Base-by-base conservation (phyloP, 164 flowering plant genomes). In the Houttuynia cordata region DNA sequence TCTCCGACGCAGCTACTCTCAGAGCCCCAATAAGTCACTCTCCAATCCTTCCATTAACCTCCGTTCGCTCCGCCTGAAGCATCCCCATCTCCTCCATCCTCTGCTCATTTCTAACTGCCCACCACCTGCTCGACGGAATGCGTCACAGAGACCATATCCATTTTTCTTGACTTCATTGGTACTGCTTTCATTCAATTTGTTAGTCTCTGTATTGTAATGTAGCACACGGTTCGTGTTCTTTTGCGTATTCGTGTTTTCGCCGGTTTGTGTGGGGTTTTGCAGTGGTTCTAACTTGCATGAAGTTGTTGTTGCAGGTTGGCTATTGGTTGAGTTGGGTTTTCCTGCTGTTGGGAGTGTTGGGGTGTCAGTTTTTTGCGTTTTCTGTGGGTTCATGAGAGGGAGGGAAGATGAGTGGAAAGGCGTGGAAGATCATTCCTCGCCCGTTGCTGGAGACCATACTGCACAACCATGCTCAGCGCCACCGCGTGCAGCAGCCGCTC, bases 361-460 rank as follows among this genome's bases (percentile, higher is more conserved):
- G 2, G 3, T 12, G 2, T 10, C 17, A 45, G 1, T 45, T 17
- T 45, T 9, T 45, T 17, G 14, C 12, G 14, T 10, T 45, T 10
- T 10, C 17, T 17, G 49, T 12, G 14, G 8, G 8, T 45, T 17
- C 49, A 45, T 45, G 49, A 45, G 49, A 45, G 49, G 49, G 2
- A 45, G 49, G 49, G 49, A 10, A 18, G 42, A 45, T n/a, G 37
- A 61, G 17, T 37, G 55, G 45, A 24, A 59, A 42, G 69, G 71
- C 87, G 66, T 92, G 98, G 98, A 77, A 76, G 64, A 82, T 87
- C 42, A 74, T 85, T 19, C 87, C 98, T 25, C 73, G 97, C 39
- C 96, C 96, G 17, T 61, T 92, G 19, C 69, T 92, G 1, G 96
- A 92, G 62, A 83, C 96, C 1, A 67, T 89, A 6, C 81, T 92